Conservation (phyloP, 2,329 filamentous ascomycete species). For the Aspergillus texensis region DNA sequence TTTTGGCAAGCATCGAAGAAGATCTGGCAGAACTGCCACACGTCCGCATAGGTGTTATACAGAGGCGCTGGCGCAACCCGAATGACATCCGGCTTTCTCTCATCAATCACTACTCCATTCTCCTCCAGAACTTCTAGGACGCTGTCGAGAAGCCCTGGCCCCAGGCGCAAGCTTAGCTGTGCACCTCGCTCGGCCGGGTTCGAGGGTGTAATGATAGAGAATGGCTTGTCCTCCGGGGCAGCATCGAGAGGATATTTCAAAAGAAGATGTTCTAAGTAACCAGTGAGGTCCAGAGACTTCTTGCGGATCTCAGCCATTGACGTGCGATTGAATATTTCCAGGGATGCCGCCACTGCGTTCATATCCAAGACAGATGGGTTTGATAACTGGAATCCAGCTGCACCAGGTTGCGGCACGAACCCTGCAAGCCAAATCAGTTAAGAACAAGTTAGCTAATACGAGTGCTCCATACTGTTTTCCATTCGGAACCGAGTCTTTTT, state of each 20-base stretch:
- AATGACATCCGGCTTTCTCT: slow-evolving; percentile 83
- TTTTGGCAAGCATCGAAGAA: slow-evolving; percentile 54
- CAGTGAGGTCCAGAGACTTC: slow-evolving; percentile 74
- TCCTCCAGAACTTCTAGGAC: slow-evolving; percentile 67
- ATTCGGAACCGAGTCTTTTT: slow-evolving; percentile 78
- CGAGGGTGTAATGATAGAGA: slow-evolving; percentile 69
- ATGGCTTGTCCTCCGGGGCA: slow-evolving; percentile 44
- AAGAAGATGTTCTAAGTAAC: slow-evolving; percentile 73
- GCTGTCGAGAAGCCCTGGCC: slow-evolving; percentile 68
- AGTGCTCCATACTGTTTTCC: slow-evolving; percentile 61
- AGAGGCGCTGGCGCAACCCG: slow-evolving; percentile 80
- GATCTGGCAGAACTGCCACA: slow-evolving; percentile 61
- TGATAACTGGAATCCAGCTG: slow-evolving; percentile 79
- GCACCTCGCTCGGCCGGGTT: slow-evolving; percentile 71
- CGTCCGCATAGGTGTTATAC: slow-evolving; percentile 79
- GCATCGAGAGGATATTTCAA: slow-evolving; percentile 37
- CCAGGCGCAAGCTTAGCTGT: slow-evolving; percentile 74
- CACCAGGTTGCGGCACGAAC: slow-evolving; percentile 77
- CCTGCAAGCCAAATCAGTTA: slow-evolving; percentile 34
- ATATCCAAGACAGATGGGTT: slow-evolving; percentile 82
- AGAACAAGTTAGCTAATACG: neutral
- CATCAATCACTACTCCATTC: slow-evolving; percentile 75
- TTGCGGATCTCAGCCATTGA: slow-evolving; percentile 68
- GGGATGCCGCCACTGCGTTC: slow-evolving; percentile 70
- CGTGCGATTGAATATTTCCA: slow-evolving; percentile 74